Conservation (phyloP, 108 stramenopile species). For the Nitzschia inconspicua region DNA sequence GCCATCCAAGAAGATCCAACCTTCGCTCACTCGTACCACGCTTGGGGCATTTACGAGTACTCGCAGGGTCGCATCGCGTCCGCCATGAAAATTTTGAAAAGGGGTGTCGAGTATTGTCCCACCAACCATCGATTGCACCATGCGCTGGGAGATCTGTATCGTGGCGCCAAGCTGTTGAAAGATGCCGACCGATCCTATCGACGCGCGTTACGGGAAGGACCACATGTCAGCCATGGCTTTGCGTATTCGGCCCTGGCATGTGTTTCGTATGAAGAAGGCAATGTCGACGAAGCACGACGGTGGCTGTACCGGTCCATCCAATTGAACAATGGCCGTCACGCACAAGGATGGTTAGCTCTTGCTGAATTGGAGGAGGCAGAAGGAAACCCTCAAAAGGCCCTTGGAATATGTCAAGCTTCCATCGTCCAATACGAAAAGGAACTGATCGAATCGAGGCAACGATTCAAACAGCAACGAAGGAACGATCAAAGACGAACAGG, state of each 20-base stretch:
- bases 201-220: constrained; percentile 41
- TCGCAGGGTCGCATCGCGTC: constrained; percentile 58
- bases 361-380: constrained; percentile 75
- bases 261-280: constrained; percentile 61
- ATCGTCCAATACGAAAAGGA: constrained; percentile 35
- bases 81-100: constrained; percentile 60
- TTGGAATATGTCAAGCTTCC: constrained; percentile 47
- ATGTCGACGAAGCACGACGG: constrained; percentile 40
- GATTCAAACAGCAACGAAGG: neutral
- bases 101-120: constrained; percentile 59
- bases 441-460: constrained; percentile 15
- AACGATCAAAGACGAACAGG: neutral
- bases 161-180: constrained; percentile 68
- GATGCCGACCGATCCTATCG: constrained; percentile 64
- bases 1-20: constrained; percentile 58
- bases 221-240: constrained; percentile 60
- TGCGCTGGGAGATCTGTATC: constrained; percentile 75
- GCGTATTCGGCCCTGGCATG: constrained; percentile 60
- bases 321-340: constrained; percentile 55
- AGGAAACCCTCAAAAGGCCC: constrained; percentile 58
- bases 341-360: constrained; percentile 67
- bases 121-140: constrained; percentile 77
- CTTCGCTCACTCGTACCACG: constrained; percentile 77
- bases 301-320: constrained; percentile 45
- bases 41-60: constrained; percentile 65